Evolutionary conservation across 2,329 filamentous ascomycete genomes (phyloP), one percentile per base, ranked within the genome.

Genomic region (Aureobasidium namibiae): DNA sequence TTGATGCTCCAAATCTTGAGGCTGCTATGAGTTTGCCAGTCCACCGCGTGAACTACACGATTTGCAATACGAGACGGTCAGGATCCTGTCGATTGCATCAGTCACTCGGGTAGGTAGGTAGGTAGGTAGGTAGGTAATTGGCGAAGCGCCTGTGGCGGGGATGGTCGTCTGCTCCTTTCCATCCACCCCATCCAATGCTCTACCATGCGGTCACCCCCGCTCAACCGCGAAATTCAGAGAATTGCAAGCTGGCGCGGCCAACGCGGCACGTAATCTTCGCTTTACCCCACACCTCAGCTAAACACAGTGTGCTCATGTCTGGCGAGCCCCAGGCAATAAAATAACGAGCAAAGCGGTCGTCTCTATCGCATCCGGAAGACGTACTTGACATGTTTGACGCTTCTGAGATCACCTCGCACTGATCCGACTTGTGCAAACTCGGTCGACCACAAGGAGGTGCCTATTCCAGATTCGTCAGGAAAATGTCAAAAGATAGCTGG

Each of bases 181-280:
- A 18, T 26, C 13, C 49, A 39, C 26, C 50, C 21, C 52, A 44
- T 44, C 52, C 1, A 34, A n/a, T 23, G 38, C 39, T 41, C 39
- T 44, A 56, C 39, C 21, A 29, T 18, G 29, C 52, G 52, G 52
- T 44, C 29, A n/a, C 1, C 52, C 50, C 52, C 52, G 52, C 52
- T 44, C 29, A 44, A 44, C 52, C 38, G 39, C 50, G 18, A 41
- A 41, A 38, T 41, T n/a, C n/a, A 33, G 24, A 29, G 18, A 33
- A 2, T 8, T 42, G 16, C 29, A 31, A 31, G 29, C 29, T 31
- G 29, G 29, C 50, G 38, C 50, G 38, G 49, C 49, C 49, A 29
- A 31, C 36, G 36, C 49, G 49, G 38, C 36, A 44, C 52, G 52
- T 38, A 42, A 56, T 56, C 38, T 44, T 44, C 16, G 21, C 39